Base-by-base conservation (phyloP, 345 rosid species). In the Capsella bursapastoris region DNA sequence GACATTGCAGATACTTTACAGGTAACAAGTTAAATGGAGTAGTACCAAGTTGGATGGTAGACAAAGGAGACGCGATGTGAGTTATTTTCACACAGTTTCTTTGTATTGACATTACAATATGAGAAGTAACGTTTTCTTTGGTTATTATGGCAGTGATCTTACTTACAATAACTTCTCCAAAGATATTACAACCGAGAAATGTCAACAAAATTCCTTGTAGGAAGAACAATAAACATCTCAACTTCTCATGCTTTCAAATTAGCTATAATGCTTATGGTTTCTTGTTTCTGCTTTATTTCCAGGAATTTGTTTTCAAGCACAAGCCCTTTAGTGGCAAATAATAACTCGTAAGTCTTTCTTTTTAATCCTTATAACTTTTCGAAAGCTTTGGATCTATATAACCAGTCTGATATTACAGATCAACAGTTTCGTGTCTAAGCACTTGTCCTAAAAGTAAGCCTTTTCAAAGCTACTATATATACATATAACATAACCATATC, bases 281-380 rank as follows among this genome's bases (percentile, higher is more conserved):
- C 59, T 41, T 5, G 32, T 31, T 63, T 57, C 47, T 52, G 9
- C 45, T 31, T 40, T 32, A 28, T 52, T 64, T 28, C 32, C 72
- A 86, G 89, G 85, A 80, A 79, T 53, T 56, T 79, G 72, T 80
- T 85, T 80, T 68, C 89, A 66, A 90, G 89, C 83, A 72, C 88
- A 64, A 83, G 88, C 79, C 83, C 90, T 63, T 69, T 80, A 14
- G 71, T 50, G 25, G 28, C 66, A 40, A 77, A 65, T 66, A 73
- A 45, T 16, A 18, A 18, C 52, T 32, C 66, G 97, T 87, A 83
- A 81, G 41, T 48, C 59, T 45, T 48, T 31, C 32, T 31, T 31
- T 4, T 4, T 31, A 0, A 18, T 31, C 6, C 32, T 31, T 31
- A 38, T 49, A 32, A 43, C 25, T 52, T 10, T 18, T 1, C 1